Percentiles rank a stretch among this genome's conserved stretches.
Evolutionary conservation across 495 filamentous ascomycete species (phyloP).

Genomic region (Cairneyella variabilis): DNA sequence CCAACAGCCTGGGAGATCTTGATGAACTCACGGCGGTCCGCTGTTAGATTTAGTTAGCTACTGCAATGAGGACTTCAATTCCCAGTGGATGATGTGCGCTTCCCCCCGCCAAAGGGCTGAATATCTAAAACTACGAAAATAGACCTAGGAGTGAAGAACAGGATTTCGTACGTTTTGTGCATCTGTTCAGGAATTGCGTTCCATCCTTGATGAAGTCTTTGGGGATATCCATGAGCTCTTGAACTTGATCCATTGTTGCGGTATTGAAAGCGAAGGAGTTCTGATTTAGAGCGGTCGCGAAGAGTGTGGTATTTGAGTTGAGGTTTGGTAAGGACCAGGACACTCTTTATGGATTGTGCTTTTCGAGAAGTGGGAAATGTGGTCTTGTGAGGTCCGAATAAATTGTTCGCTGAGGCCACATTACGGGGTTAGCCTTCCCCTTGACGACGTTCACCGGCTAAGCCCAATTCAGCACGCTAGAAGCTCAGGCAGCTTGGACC

Average conservation of each 20-base stretch:
- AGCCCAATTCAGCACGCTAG: background rate
- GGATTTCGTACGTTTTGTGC: conserved; percentile 68
- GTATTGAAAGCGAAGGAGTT: conserved; percentile 2
- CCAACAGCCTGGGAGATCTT: conserved; percentile 96
- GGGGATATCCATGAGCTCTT: conserved; percentile 77
- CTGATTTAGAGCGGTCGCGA: background rate
- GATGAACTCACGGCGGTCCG: conserved; percentile 84
- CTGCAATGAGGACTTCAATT: conserved; percentile 9
- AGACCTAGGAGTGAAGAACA: no score
- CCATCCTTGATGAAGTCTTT: conserved; percentile 80
- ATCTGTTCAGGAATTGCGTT: conserved; percentile 75
- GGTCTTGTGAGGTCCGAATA: background rate
- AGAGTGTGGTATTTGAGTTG: background rate
- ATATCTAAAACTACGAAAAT: background rate
- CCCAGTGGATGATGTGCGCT: background rate
- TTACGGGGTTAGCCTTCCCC: background rate
- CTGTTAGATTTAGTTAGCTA: conserved; percentile 33
- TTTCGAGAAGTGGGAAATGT: no score
- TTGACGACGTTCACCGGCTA: no score
- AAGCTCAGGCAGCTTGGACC: background rate
- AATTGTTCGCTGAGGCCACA: background rate
- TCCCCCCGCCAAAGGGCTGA: background rate
- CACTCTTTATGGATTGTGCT: no score
- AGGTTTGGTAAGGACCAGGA: no score
- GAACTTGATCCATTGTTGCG: conserved; percentile 70